phyloP scores from a whole-genome alignment of 1,284 basidiomycete species.

The Polyporus tsugae region DNA sequence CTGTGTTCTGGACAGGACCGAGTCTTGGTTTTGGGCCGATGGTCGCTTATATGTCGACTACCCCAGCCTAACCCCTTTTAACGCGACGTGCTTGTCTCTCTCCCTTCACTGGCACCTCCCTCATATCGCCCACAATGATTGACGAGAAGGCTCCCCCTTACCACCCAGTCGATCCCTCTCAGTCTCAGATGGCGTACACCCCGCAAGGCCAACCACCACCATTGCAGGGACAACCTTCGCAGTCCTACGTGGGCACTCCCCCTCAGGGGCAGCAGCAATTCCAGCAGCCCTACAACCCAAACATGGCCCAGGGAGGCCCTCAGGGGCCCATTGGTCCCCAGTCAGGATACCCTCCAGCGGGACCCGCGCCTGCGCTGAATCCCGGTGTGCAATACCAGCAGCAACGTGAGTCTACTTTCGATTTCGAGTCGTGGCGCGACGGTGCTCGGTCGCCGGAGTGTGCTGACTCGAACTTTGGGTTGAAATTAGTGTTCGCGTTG shows the following conservation, averaged over 20 bases:
- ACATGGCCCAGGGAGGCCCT: background rate
- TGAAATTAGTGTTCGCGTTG: conserved; percentile 33
- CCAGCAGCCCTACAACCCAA: conserved; percentile 9
- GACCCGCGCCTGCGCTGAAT: conserved; percentile 10
- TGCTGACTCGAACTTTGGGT: background rate
- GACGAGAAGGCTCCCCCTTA: conserved; percentile 25
- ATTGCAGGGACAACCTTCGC: conserved; percentile 7
- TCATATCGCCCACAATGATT: conserved; percentile 12
- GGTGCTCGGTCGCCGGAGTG: background rate
- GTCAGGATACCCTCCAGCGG: conserved; percentile 10
- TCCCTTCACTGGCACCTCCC: background rate
- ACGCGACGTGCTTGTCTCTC: background rate
- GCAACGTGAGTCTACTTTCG: conserved; percentile 20
- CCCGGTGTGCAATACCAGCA: conserved; percentile 28
- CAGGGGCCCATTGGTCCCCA: conserved; percentile 11
- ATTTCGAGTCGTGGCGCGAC: background rate
- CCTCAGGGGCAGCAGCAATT: conserved; percentile 12
- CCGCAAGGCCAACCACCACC: conserved; percentile 7
- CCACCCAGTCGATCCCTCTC: conserved; percentile 12
- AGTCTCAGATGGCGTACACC: conserved; percentile 14
- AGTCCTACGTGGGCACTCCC: background rate
- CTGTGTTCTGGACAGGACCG: background rate
- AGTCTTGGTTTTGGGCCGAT: background rate
- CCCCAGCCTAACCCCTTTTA: background rate
- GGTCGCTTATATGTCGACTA: background rate